Percentiles rank a stretch among this genome's conserved stretches.
Evolutionary conservation across 1,139 yeast species (phyloP).

Genomic region (Suhomyces atakaporum): DNA sequence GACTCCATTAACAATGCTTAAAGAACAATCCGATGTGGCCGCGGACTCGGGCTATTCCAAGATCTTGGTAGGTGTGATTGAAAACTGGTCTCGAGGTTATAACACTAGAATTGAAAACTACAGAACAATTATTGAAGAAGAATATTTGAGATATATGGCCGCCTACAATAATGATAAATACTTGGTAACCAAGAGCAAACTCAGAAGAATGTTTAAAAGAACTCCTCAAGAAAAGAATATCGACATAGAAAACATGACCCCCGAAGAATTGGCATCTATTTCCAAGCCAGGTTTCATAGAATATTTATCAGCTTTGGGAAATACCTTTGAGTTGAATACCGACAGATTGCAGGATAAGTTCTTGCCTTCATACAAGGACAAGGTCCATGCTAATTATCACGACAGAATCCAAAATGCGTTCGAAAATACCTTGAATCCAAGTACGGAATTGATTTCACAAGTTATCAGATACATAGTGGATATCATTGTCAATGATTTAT

Average conservation of each 20-base stretch:
- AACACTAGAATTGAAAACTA: slow-evolving; percentile 63
- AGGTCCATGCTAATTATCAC: slow-evolving; percentile 68
- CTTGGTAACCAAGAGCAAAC: slow-evolving; percentile 39
- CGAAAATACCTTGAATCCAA: slow-evolving; percentile 70
- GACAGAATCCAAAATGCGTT: slow-evolving; percentile 56
- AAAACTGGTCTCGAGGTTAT: slow-evolving; percentile 67
- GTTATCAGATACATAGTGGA: slow-evolving; percentile 64
- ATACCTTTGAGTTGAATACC: slow-evolving; percentile 80
- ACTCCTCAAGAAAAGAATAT: slow-evolving; percentile 23
- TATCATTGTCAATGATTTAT: slow-evolving; percentile 69
- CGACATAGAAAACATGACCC: slow-evolving; percentile 46
- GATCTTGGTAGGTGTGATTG: slow-evolving; percentile 80
- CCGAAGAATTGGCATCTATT: slow-evolving; percentile 49
- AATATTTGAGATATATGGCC: slow-evolving; percentile 51
- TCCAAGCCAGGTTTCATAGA: slow-evolving; percentile 81
- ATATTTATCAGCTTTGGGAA: slow-evolving; percentile 80
- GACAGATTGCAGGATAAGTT: slow-evolving; percentile 80
- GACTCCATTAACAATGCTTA: slow-evolving; percentile 69
- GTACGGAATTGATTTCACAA: slow-evolving; percentile 72
- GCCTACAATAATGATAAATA: slow-evolving; percentile 44
- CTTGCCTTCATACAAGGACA: slow-evolving; percentile 60
- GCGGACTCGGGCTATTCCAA: slow-evolving; percentile 85
- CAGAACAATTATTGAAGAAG: slow-evolving; percentile 57
- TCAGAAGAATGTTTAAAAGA: slow-evolving; percentile 48
- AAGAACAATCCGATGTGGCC: slow-evolving; percentile 91